phyloP scores from a whole-genome alignment of 495 filamentous ascomycete species.

The Aspergillus mulundensis region DNA sequence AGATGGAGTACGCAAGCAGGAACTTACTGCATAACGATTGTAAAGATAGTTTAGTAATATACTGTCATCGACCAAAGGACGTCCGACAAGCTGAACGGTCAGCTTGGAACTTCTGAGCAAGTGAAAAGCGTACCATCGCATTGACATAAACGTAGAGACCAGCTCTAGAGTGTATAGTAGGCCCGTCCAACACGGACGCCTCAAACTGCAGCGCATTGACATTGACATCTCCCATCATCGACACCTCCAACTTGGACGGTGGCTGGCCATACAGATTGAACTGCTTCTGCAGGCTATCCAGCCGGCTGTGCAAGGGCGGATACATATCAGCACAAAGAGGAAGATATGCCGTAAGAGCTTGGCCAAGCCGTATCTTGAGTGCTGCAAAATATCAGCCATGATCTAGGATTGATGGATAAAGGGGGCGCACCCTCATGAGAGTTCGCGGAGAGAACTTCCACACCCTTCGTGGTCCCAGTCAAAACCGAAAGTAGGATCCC shows the following conservation, averaged over 20 bases:
- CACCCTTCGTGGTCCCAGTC: constrained; percentile 35
- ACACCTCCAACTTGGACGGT: constrained; percentile 34
- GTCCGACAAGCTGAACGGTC: constrained; percentile 63
- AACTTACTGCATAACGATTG: constrained; percentile 69
- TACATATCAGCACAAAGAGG: constrained; percentile 43
- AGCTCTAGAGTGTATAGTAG: constrained; percentile 73
- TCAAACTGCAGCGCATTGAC: constrained; percentile 48
- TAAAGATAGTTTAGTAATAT: constrained; percentile 74
- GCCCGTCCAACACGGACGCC: constrained; percentile 59
- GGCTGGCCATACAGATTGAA: constrained; percentile 41
- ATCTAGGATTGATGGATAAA: background rate
- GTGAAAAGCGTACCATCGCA: constrained; percentile 56
- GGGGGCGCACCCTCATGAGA: constrained; percentile 31
- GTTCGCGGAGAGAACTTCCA: constrained; percentile 35
- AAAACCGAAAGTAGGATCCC: constrained; percentile 43
- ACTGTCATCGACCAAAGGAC: constrained; percentile 79
- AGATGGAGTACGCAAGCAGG: background rate
- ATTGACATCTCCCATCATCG: constrained; percentile 39
- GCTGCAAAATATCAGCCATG: constrained; percentile 19
- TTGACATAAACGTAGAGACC: constrained; percentile 91
- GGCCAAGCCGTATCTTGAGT: constrained; percentile 37
- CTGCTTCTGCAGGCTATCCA: constrained; percentile 43
- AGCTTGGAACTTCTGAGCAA: constrained; percentile 21
- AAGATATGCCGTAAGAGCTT: constrained; percentile 39
- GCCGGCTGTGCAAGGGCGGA: constrained; percentile 35